phyloP scores from a whole-genome alignment of 768 basidiomycete genomes.

The Rossbeevera mucosa region DNA sequence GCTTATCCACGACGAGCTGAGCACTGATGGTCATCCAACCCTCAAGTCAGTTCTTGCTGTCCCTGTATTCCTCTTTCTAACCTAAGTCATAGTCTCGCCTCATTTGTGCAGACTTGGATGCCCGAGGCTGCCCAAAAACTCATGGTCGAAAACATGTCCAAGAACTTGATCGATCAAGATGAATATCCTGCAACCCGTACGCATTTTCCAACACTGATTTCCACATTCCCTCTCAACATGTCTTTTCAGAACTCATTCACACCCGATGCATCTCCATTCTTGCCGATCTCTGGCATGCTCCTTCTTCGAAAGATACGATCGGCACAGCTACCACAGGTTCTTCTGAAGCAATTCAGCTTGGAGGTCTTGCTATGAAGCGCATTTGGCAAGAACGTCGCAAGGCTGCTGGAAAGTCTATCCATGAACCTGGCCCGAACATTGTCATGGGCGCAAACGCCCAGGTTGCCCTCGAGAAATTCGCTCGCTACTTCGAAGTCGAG shows the following conservation, averaged over 20 bases:
- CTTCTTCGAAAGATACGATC: conserved; percentile 48
- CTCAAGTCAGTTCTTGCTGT: conserved; percentile 39
- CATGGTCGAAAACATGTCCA: conserved; percentile 60
- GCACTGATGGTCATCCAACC: conserved; percentile 49
- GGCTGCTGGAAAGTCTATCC: conserved; percentile 58
- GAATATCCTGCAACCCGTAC: conserved; percentile 60
- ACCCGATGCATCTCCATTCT: conserved; percentile 51
- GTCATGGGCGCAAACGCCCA: conserved; percentile 68
- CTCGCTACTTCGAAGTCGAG: conserved; percentile 65
- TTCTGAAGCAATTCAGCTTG: conserved; percentile 69
- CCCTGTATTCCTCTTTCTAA: background rate
- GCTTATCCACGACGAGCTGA: conserved; percentile 61
- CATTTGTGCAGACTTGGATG: conserved; percentile 68
- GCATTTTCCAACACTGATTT: conserved; percentile 3
- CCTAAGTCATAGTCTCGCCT: conserved; percentile 41
- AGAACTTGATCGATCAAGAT: conserved; percentile 67
- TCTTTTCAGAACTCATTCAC: conserved; percentile 38
- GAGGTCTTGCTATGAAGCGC: conserved; percentile 68
- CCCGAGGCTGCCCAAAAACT: conserved; percentile 47
- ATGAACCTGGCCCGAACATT: conserved; percentile 63
- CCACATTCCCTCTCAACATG: background rate
- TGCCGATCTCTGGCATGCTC: conserved; percentile 66
- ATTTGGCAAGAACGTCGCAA: conserved; percentile 67
- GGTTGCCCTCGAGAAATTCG: conserved; percentile 68
- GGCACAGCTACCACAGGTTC: conserved; percentile 70